These are phyloP conservation scores for Neoboletus subvelutipes DNA, from an alignment of 768 basidiomycete species.

Conservation along the genomic window DNA sequence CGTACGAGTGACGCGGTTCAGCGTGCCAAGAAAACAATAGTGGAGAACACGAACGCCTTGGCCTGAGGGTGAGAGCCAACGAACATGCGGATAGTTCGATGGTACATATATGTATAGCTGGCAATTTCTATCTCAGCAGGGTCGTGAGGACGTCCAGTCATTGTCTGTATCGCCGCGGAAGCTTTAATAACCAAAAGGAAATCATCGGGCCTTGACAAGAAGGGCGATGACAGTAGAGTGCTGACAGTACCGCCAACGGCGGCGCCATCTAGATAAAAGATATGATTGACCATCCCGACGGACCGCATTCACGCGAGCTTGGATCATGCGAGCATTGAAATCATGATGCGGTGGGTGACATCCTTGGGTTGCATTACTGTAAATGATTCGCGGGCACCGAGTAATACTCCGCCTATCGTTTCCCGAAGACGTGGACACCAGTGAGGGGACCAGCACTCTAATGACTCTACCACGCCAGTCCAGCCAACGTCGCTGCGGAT, in stretches of 20 bases:
- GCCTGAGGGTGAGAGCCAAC: background rate
- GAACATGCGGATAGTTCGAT: background rate
- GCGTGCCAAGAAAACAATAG: background rate
- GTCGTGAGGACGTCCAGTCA: conserved; percentile 6
- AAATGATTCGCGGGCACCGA: background rate
- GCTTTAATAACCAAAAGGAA: conserved; percentile 16
- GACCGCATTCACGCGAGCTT: background rate
- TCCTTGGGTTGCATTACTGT: background rate
- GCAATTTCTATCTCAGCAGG: conserved; percentile 18
- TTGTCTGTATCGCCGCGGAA: conserved; percentile 1
- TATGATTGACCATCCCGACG: background rate
- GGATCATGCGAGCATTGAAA: background rate
- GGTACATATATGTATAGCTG: conserved; percentile 29
- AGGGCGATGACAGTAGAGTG: conserved; percentile 13
- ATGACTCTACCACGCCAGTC: no score
- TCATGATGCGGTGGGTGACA: background rate
- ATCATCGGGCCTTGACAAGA: background rate
- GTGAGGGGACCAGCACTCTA: background rate
- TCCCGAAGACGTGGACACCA: background rate
- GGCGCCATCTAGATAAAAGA: conserved; percentile 13
- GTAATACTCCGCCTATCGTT: background rate
- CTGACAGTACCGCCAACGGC: background rate
- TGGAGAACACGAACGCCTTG: background rate
- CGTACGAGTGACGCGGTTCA: background rate
- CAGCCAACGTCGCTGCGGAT: background rate